A percentile compares a stretch with the other conserved stretches of the same genome.
phyloP scores from a whole-genome alignment of 1,139 yeast genomes.

The Nakaseomyces kungkrabaensis region DNA sequence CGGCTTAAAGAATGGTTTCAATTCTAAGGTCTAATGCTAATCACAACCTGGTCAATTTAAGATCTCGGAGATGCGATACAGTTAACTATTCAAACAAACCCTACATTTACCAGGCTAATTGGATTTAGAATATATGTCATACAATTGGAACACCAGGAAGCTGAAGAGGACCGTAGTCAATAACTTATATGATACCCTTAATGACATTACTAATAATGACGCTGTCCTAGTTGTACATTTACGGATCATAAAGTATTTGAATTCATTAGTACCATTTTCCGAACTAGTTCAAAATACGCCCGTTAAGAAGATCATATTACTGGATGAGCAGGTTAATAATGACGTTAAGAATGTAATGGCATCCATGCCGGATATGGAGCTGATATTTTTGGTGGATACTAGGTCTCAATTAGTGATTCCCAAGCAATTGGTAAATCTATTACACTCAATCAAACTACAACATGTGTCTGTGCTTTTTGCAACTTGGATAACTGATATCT shows the following conservation, averaged over 20 bases:
- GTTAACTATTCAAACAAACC: no score
- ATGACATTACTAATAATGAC: slow-evolving; percentile 11
- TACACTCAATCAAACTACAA: slow-evolving; percentile 3
- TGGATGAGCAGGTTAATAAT: slow-evolving; percentile 13
- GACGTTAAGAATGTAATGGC: slow-evolving; percentile 12
- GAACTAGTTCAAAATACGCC: slow-evolving; percentile 20
- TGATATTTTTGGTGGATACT: slow-evolving; percentile 22
- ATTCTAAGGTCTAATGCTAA: no score
- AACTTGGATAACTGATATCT: slow-evolving; percentile 17
- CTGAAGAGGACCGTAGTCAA: slow-evolving; percentile 12
- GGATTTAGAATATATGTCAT: background rate
- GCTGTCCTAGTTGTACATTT: slow-evolving; percentile 20
- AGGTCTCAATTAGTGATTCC: slow-evolving; percentile 19
- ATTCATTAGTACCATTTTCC: slow-evolving; percentile 19
- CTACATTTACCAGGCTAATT: no score
- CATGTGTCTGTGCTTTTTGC: slow-evolving; percentile 14
- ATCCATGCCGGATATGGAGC: slow-evolving; percentile 9
- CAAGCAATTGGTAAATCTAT: slow-evolving; percentile 6
- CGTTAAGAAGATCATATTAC: slow-evolving; percentile 18
- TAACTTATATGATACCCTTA: slow-evolving; percentile 12
- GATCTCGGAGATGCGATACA: no score
- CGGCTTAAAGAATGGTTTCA: no score
- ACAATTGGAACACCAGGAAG: slow-evolving; percentile 20
- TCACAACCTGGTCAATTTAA: no score
- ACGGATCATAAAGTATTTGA: slow-evolving; percentile 14